phyloP scores from a whole-genome alignment of 306 rosid species.

The Trifolium repens region DNA sequence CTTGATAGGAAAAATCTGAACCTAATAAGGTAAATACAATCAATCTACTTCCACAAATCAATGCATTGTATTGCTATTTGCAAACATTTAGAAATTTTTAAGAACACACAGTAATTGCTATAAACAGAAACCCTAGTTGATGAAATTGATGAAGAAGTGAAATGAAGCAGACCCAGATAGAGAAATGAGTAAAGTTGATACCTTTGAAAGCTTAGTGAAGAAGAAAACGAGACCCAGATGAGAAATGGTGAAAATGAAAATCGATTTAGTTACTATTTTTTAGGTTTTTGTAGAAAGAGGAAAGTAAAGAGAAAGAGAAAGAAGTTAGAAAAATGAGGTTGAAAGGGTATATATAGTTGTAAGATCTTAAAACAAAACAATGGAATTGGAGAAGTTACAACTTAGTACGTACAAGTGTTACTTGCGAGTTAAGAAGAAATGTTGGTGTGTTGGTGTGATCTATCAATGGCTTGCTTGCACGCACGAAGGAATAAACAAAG shows the following conservation, averaged over 20 bases:
- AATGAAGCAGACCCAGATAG: slow-evolving; percentile 42
- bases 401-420: slow-evolving; percentile 23
- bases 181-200: slow-evolving; percentile 37
- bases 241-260: slow-evolving; percentile 20
- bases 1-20: neutral
- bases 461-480: slow-evolving; percentile 84
- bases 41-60: slow-evolving; percentile 8
- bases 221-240: neutral
- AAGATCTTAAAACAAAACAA: slow-evolving; percentile 40
- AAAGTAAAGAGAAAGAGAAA: slow-evolving; percentile 10
- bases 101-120: neutral
- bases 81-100: too few species aligned
- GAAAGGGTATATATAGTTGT: slow-evolving; percentile 18
- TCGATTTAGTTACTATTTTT: slow-evolving; percentile 14
- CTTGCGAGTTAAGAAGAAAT: slow-evolving; percentile 24
- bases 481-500: slow-evolving; percentile 36
- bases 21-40: slow-evolving; percentile 8
- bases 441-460: neutral
- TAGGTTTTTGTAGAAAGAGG: neutral
- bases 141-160: slow-evolving; percentile 29
- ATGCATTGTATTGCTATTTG: too few species aligned
- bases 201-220: slow-evolving; percentile 39
- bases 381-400: slow-evolving; percentile 3
- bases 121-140: neutral
- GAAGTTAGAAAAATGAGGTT: slow-evolving; percentile 2